Base-by-base conservation (phyloP, 139 green algal species). In the Chlorella sp. region DNA sequence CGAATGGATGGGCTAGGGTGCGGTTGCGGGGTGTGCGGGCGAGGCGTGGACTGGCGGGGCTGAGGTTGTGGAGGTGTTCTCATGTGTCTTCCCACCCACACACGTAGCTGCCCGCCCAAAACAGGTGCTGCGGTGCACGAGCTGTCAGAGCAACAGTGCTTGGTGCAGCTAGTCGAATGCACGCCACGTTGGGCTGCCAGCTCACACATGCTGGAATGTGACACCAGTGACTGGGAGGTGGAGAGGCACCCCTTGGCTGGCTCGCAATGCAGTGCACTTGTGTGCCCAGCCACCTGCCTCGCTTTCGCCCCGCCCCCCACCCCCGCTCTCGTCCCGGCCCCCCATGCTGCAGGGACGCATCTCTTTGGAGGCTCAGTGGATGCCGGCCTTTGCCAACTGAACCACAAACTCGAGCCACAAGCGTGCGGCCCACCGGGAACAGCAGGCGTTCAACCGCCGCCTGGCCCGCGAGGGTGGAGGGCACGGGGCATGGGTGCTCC, bases 281-380 rank as follows among this genome's bases (percentile, higher is more conserved):
- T 16, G 14, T n/a, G 30, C n/a, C n/a, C 1, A 42, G n/a, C 18
- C 18, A n/a, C 14, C 0, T 42, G 73, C 0, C 73, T n/a, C 16
- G 22, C 73, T 4, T 9, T 7, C 32, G 68, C 21, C 26, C 37
- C 3, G 1, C 26, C 11, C 28, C 11, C 15, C 15, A 37, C 69
- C 28, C 28, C 26, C 22, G 69, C 28, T 15, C 15, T 3, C 4
- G 26, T 15, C 26, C 26, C 2, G 26, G 1, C 26, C 28, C 26
- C 2, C 69, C 69, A 77, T 40, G 32, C 57, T 57, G 82, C 82
- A 86, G 82, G 82, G 82, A 0, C 82, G 82, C 18, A 86, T 86
- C n/a, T 60, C 82, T 9, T 19, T 88, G 39, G 84, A 88, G 84
- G 84, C 84, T 3, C 71, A 80, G 14, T 88, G 84, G 84, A 48